Evolutionary conservation across 2,329 filamentous ascomycete species (phyloP).

Genomic region (Raffaelea albimanens): DNA sequence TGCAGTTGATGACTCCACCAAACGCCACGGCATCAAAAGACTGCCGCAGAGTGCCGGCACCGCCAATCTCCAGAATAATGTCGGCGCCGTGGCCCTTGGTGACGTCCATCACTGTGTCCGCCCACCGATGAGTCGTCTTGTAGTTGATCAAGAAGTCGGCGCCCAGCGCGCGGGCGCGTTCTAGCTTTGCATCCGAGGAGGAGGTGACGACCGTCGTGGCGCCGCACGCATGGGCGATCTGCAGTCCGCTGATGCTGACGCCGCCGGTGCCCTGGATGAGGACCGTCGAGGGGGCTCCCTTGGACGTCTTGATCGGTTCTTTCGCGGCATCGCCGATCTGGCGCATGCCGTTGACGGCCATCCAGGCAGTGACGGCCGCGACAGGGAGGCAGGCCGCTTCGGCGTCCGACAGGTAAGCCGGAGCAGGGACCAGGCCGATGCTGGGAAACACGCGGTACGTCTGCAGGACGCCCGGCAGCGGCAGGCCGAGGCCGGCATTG

Average conservation of each 20-base stretch:
- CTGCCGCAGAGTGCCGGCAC: conserved; percentile 39
- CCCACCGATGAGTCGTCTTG: conserved; percentile 40
- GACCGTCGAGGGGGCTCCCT: conserved; percentile 20
- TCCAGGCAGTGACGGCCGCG: conserved; percentile 55
- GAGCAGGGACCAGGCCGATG: conserved; percentile 44
- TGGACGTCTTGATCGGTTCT: conserved; percentile 19
- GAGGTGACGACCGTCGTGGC: conserved; percentile 44
- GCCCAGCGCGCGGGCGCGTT: conserved; percentile 35
- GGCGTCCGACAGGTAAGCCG: conserved; percentile 46
- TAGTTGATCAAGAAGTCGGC: conserved; percentile 47
- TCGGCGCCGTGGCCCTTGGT: conserved; percentile 39
- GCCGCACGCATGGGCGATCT: conserved; percentile 43
- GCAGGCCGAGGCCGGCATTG: conserved; percentile 47
- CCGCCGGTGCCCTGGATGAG: conserved; percentile 47
- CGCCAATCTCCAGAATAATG: conserved; percentile 46
- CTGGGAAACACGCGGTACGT: conserved; percentile 51
- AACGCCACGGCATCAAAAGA: conserved; percentile 44
- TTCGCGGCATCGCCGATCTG: conserved; percentile 29
- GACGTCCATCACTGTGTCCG: conserved; percentile 33
- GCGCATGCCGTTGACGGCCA: conserved; percentile 52
- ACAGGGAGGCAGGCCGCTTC: conserved; percentile 54
- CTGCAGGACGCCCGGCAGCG: conserved; percentile 46
- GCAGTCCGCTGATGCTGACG: conserved; percentile 40
- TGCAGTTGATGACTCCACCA: conserved; percentile 42
- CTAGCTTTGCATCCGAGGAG: conserved; percentile 41